Conservation (phyloP, 2,329 filamentous ascomycete genomes). For the Trichoderma asperellum region DNA sequence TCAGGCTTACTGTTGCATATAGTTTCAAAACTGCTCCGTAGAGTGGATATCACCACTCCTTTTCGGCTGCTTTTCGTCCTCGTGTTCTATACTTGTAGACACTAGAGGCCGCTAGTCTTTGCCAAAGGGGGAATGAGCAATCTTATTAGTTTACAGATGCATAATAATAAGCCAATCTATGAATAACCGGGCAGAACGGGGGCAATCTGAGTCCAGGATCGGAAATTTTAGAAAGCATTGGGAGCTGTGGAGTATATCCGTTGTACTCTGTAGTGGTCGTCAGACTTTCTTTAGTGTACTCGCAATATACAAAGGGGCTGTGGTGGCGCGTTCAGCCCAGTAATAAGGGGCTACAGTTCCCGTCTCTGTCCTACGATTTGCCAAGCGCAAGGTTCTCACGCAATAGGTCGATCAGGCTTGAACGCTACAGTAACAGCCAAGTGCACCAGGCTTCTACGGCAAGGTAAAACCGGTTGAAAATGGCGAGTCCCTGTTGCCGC, state of each 20-base stretch:
- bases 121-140: neutral
- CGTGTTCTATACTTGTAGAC: neutral
- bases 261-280: neutral
- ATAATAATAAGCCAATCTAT: constrained; percentile 8
- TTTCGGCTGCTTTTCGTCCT: neutral
- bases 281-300: neutral
- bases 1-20: constrained; percentile 19
- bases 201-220: neutral
- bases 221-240: neutral
- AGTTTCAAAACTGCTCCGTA: neutral
- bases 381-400: neutral
- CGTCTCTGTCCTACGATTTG: neutral
- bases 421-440: neutral
- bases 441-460: neutral
- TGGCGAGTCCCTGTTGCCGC: neutral
- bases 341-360: neutral
- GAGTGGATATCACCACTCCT: constrained; percentile 2
- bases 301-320: neutral
- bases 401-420: neutral
- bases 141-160: neutral
- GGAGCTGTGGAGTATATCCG: neutral
- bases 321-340: neutral
- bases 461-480: neutral
- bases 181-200: neutral
- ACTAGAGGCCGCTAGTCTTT: neutral